Percentiles rank a stretch among this genome's conserved stretches.
These are phyloP conservation scores for Shiraia sp. DNA, from an alignment of 2,329 filamentous ascomycete genomes.

Conservation along the genomic window DNA sequence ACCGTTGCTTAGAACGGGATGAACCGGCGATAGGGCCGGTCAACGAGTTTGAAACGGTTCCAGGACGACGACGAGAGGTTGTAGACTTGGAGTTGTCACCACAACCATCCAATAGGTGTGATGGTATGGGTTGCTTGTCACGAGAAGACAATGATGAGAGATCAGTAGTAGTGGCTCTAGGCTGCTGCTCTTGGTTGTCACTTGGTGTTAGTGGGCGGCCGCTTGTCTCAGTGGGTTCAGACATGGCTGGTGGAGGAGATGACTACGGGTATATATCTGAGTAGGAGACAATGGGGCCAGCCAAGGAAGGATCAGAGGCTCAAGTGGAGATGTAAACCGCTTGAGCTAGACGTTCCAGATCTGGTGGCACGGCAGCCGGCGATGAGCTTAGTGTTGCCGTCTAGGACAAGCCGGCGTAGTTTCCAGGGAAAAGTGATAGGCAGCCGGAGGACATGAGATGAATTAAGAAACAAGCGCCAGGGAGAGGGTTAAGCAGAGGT, in stretches of 20 bases:
- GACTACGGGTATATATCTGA: conserved; percentile 39
- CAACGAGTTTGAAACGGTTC: conserved; percentile 23
- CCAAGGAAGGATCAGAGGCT: conserved; percentile 36
- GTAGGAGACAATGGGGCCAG: conserved; percentile 27
- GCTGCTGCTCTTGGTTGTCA: conserved; percentile 25
- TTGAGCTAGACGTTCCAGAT: conserved; percentile 36
- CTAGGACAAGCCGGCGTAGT: conserved; percentile 30
- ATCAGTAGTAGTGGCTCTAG: conserved; percentile 21
- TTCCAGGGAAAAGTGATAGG: conserved; percentile 33
- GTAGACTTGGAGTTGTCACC: conserved; percentile 22
- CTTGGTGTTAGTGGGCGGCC: conserved; percentile 35
- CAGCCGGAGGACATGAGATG: conserved; percentile 31
- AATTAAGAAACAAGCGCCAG: conserved; percentile 36
- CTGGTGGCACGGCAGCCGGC: conserved; percentile 35
- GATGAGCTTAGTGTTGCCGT: conserved; percentile 37
- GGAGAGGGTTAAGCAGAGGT: conserved; percentile 28
- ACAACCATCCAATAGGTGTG: conserved; percentile 35
- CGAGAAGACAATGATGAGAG: conserved; percentile 13
- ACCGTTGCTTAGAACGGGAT: conserved; percentile 37
- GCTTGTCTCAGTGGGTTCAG: conserved; percentile 37
- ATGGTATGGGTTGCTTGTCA: conserved; percentile 24
- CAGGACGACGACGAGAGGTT: conserved; percentile 34
- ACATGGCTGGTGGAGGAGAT: conserved; percentile 36
- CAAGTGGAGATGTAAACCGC: conserved; percentile 33
- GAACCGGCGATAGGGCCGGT: conserved; percentile 29